phyloP scores from a whole-genome alignment of 2,329 filamentous ascomycete genomes.

The Pezicula rhizophila region DNA sequence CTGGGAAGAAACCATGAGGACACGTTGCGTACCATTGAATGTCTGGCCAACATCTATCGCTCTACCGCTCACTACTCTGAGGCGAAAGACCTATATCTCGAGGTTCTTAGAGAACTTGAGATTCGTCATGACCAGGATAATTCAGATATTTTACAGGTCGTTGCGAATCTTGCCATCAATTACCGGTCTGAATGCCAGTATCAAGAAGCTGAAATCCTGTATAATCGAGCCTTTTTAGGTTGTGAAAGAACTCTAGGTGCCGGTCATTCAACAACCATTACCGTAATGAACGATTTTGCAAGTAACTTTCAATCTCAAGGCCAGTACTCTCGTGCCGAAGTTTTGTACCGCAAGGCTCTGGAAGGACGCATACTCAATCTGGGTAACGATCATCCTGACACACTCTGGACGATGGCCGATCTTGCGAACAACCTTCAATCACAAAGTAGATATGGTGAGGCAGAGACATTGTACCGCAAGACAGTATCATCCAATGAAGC shows the following conservation, averaged over 20 bases:
- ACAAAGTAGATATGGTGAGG: neutral
- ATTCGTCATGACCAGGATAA: neutral
- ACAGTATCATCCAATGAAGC: neutral
- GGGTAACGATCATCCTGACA: constrained; percentile 10
- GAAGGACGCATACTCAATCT: constrained; percentile 1
- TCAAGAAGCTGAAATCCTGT: constrained; percentile 2
- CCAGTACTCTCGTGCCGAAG: constrained; percentile 9
- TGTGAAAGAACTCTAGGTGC: neutral
- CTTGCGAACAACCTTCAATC: neutral
- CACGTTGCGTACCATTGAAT: neutral
- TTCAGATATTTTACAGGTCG: neutral
- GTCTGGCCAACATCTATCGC: neutral
- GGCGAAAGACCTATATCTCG: neutral
- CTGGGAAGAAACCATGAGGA: neutral
- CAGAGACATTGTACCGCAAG: neutral
- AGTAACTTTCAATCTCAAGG: neutral
- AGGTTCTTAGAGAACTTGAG: neutral
- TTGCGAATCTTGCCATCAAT: neutral
- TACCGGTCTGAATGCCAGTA: constrained; percentile 1
- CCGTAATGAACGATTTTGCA: neutral
- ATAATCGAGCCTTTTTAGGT: neutral
- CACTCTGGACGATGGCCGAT: neutral
- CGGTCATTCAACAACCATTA: neutral
- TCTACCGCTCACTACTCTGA: neutral
- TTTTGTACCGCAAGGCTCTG: constrained; percentile 8